A percentile compares a stretch with the other conserved stretches of the same genome.
Evolutionary conservation across 139 green algal genomes (phyloP).

Genomic region (Auxenochlorella pyrenoidosa): DNA sequence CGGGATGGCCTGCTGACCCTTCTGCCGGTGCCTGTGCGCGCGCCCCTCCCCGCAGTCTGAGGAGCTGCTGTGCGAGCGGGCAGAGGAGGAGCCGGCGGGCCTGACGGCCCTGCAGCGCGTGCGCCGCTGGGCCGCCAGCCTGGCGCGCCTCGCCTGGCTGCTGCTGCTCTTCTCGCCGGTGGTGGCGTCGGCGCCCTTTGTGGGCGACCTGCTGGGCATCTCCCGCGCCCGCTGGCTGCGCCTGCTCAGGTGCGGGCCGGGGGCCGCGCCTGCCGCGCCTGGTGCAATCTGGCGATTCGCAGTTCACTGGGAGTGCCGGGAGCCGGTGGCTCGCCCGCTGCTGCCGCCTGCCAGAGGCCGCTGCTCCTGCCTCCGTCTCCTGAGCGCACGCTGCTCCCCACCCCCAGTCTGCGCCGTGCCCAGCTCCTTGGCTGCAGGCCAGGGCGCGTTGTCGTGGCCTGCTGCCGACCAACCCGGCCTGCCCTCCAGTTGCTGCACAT

Average conservation of each 20-base stretch:
- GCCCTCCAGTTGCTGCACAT: not conserved
- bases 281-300: no score
- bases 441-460: no score
- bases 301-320: no score
- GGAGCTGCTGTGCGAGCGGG: slow-evolving; percentile 19
- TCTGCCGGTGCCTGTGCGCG: not conserved
- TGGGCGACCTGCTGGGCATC: slow-evolving; percentile 40
- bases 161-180: slow-evolving; percentile 71
- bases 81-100: not conserved
- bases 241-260: slow-evolving; percentile 31
- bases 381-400: no score
- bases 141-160: slow-evolving; percentile 65
- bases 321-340: not conserved
- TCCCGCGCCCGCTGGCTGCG: slow-evolving; percentile 48
- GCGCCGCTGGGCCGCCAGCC: slow-evolving; percentile 8
- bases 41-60: not conserved
- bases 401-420: no score
- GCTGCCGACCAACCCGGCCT: not conserved
- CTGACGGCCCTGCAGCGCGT: not conserved
- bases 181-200: slow-evolving; percentile 56
- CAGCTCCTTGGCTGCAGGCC: no score
- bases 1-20: not conserved
- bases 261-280: no score
- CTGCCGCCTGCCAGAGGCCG: no score
- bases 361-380: not conserved